These are phyloP conservation scores for Gentiana dahurica DNA, from an alignment of 257 asterid species.

Conservation along the genomic window DNA sequence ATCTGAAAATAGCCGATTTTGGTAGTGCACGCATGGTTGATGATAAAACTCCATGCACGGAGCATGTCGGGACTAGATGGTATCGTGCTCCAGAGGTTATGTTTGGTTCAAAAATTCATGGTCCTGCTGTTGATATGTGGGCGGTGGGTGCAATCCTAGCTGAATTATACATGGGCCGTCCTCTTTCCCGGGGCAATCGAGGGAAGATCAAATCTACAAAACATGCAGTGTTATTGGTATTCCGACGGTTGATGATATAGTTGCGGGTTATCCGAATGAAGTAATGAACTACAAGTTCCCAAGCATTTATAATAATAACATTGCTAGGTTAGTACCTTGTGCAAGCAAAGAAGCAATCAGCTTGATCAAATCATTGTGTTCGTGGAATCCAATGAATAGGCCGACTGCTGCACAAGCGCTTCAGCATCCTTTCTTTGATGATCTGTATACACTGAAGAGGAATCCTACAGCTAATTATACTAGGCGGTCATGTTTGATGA, in stretches of 20 bases:
- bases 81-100: background rate
- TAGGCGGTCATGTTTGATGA: no score
- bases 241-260: background rate
- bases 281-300: background rate
- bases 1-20: slow-evolving; percentile 61
- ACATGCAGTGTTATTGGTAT: background rate
- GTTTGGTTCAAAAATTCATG: slow-evolving; percentile 12
- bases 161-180: background rate
- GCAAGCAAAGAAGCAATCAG: background rate
- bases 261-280: background rate
- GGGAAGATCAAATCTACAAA: background rate
- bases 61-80: slow-evolving; percentile 56
- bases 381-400: background rate
- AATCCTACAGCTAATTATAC: no score
- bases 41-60: slow-evolving; percentile 61
- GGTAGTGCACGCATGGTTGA: slow-evolving; percentile 80
- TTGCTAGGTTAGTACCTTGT: no score
- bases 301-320: background rate
- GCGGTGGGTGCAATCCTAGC: no score
- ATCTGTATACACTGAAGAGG: no score
- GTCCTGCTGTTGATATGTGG: slow-evolving; percentile 25
- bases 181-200: background rate
- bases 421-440: background rate
- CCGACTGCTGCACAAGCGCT: background rate
- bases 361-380: background rate